Evolutionary conservation across 106 monocot genomes (phyloP).

Genomic region (Allium cepa): DNA sequence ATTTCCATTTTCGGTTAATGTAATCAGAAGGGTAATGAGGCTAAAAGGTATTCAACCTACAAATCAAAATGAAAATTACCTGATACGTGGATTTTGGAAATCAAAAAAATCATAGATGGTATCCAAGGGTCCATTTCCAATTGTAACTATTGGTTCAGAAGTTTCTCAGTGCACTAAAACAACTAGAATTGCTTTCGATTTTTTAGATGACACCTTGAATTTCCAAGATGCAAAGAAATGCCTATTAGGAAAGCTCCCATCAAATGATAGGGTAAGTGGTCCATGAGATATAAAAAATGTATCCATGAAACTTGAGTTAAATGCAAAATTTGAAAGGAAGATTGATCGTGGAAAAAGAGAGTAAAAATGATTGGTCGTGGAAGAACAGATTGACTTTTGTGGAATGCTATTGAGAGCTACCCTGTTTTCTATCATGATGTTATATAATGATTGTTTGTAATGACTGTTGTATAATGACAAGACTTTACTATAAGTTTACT

Average conservation of each 20-base stretch:
- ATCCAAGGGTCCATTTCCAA: slow-evolving; percentile 24
- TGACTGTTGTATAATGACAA: no score
- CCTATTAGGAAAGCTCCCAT: slow-evolving; percentile 50
- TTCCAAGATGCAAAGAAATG: slow-evolving; percentile 68
- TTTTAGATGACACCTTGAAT: slow-evolving; percentile 20
- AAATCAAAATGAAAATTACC: slow-evolving; percentile 17
- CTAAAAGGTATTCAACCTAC: no score
- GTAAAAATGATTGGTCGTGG: no score
- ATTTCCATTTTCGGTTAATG: no score
- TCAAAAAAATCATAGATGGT: slow-evolving; percentile 90
- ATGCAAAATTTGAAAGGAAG: no score
- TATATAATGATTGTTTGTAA: no score
- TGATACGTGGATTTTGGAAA: slow-evolving; percentile 80
- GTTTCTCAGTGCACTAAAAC: slow-evolving; percentile 90
- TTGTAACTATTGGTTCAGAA: slow-evolving; percentile 45
- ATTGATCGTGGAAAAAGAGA: no score
- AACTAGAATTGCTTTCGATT: slow-evolving; percentile 55
- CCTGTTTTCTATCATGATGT: no score
- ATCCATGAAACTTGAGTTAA: slow-evolving; percentile 33
- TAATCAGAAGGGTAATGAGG: no score
- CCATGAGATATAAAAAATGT: slow-evolving; percentile 92
- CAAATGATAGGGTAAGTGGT: slow-evolving; percentile 70
- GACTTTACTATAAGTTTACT: no score
- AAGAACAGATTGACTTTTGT: no score
- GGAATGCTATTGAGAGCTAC: no score